Base-by-base conservation (phyloP, 2,329 filamentous ascomycete species). In the Aspergillus sp. region DNA sequence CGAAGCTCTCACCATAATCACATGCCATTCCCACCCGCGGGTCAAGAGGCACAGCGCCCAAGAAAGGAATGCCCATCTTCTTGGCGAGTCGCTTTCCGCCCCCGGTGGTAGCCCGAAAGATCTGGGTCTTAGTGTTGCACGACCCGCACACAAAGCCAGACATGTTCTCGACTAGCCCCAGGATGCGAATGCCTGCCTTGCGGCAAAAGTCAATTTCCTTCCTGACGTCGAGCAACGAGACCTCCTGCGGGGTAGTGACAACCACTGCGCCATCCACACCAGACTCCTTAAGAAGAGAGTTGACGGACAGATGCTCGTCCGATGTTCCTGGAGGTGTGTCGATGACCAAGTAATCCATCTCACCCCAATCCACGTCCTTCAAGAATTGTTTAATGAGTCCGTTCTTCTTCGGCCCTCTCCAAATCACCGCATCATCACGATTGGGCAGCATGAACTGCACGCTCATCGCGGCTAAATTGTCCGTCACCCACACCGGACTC, bases 181-280 rank as follows among this genome's bases (percentile, higher is more conserved):
- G 77, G 6, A 99, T 86, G 51, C 83, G 85, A 67, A 99, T 98
- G 3, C 91, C 92, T 0, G 95, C 95, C 78, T 99, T 99, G 60
- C 88, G 84, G 78, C 96, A 99, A 73, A 99, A 99, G 72, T 99
- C 94, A 60, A 99, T 94, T 77, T 99, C 95, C 78, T 97, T 98
- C 67, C 95, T 83, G 11, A 99, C 95, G 73, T 99, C 95, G 48
- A 99, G 82, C 57, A 99, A 81, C 2, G 90, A 86, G 17, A 98
- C 92, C 77, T 99, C 96, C 75, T 99, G 95, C 1, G 95, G 95
- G 5, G 95, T 99, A 0, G 93, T 96, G 30, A 99, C 89, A 58
- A 99, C 82, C 7, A 99, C 89, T 0, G 96, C 95, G 17, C 95
- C 95, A 72, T 96, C 92, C 17, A 99, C 92, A 1, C 93, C 92